Base-by-base conservation (phyloP, 768 basidiomycete species). In the Xanthoconium purpureum region DNA sequence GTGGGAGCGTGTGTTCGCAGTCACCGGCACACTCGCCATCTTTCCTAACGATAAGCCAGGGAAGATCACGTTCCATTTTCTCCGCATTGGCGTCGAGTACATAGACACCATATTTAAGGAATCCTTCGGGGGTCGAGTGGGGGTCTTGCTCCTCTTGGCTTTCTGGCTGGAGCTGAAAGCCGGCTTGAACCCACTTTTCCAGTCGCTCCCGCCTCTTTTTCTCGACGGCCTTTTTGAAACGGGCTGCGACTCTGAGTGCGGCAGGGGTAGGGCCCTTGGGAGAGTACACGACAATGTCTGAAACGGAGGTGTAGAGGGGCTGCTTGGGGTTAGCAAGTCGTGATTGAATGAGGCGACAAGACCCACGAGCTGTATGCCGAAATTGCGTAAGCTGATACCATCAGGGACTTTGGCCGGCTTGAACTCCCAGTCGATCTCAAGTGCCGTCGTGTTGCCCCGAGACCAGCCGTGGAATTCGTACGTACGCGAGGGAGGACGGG, bases 201-300 rank as follows among this genome's bases (percentile, higher is more conserved):
- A 66, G 37, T 55, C 85, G 72, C 65, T 89, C 85, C 17, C 66
- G 67, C 48, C 78, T 71, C 71, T 87, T 88, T 47, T 77, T 68
- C 58, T 81, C 77, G 32, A 89, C 75, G 0, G 89, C 89, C 18
- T 78, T 73, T 59, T 78, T 80, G 65, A 91, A 88, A 35, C 84
- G 78, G 50, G 83, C 77, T 0, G 89, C 89, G 35, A 89, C 77
- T 24, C 78, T 73, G 42, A 84, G 65, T 0, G 87, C 81, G n/a
- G 77, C 66, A 24, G 79, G 76, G 9, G 77, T 75, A 36, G 73
- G 67, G 12, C 91, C 90, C 66, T 62, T 79, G 9, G 90, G 90
- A 14, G 90, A 92, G 72, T 94, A 95, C 29, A 96, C 75, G 59
- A 94, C 86, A 37, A 96, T 84, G 64, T 96, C 94, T 44, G 91